A percentile compares a stretch with the other conserved stretches of the same genome.
These are phyloP conservation scores for Botryotinia convoluta DNA, from an alignment of 2,329 filamentous ascomycete genomes.

Conservation along the genomic window DNA sequence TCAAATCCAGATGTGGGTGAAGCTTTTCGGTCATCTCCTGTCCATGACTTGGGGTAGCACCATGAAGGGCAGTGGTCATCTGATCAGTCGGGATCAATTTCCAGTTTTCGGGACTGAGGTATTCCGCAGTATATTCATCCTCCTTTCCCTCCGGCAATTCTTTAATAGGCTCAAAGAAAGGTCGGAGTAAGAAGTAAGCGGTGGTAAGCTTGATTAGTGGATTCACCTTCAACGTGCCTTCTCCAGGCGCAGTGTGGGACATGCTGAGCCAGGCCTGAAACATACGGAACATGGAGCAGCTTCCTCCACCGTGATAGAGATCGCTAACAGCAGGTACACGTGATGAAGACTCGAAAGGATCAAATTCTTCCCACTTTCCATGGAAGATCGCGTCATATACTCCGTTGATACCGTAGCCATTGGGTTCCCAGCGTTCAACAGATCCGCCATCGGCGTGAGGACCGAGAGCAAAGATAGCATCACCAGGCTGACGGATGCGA, in stretches of 20 bases:
- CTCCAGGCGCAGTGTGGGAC: conserved; percentile 65
- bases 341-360: conserved; percentile 75
- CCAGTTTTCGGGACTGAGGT: conserved; percentile 52
- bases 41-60: conserved; percentile 60
- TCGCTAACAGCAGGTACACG: conserved; percentile 68
- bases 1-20: conserved; percentile 63
- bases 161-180: conserved; percentile 62
- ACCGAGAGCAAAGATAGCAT: conserved; percentile 67
- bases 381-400: conserved; percentile 73
- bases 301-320: conserved; percentile 76
- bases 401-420: conserved; percentile 62
- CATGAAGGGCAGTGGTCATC: conserved; percentile 57
- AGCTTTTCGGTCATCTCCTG: conserved; percentile 60
- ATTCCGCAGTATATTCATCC: conserved; percentile 35
- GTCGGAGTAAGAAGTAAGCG: conserved; percentile 76
- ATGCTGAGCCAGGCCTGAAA: conserved; percentile 89
- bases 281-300: conserved; percentile 81
- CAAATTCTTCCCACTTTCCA: conserved; percentile 76
- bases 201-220: conserved; percentile 73
- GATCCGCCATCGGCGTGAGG: conserved; percentile 73
- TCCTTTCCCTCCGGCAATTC: conserved; percentile 45
- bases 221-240: conserved; percentile 81
- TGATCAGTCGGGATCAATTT: conserved; percentile 43
- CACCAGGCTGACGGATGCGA: conserved; percentile 67
- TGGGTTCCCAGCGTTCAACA: conserved; percentile 70